Percentiles rank a stretch among this genome's conserved stretches.
Conservation (phyloP, 78 protist species). For the Andalucia godoyi region DNA sequence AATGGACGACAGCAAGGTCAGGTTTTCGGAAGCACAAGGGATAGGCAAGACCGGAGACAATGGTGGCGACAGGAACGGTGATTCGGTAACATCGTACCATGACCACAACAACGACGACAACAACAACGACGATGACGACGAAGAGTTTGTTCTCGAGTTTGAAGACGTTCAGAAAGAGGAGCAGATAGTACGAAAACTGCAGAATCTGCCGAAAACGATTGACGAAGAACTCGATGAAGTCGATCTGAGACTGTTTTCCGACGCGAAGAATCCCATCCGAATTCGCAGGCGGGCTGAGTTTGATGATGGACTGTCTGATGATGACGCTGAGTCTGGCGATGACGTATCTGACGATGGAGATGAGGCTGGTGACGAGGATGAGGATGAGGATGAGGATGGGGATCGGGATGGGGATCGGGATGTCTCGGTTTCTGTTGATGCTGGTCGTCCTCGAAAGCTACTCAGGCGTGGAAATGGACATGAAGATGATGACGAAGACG, state of each 20-base stretch:
- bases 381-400: not conserved
- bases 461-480: conserved; percentile 6
- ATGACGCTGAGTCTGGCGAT: not conserved
- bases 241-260: too few relatives aligned
- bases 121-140: not conserved
- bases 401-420: not conserved
- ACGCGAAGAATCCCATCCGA: too few relatives aligned
- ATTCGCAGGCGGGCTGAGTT: too few relatives aligned
- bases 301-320: too few relatives aligned
- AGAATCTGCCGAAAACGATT: conserved; percentile 7
- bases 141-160: not conserved
- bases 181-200: conserved; percentile 19
- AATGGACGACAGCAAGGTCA: conserved; percentile 1
- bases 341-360: not conserved
- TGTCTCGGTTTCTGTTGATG: not conserved
- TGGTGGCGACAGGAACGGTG: not conserved
- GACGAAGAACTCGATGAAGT: not conserved
- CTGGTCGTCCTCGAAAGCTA: not conserved
- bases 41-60: too few relatives aligned
- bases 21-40: conserved; percentile 16
- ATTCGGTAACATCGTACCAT: not conserved
- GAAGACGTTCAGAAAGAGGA: conserved; percentile 69
- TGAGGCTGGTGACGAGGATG: conserved; percentile 12
- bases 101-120: conserved; percentile 5
- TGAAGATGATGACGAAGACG: conserved; percentile 41